These are phyloP conservation scores for Aspergillus sergii DNA, from an alignment of 2,329 filamentous ascomycete genomes.

Conservation along the genomic window DNA sequence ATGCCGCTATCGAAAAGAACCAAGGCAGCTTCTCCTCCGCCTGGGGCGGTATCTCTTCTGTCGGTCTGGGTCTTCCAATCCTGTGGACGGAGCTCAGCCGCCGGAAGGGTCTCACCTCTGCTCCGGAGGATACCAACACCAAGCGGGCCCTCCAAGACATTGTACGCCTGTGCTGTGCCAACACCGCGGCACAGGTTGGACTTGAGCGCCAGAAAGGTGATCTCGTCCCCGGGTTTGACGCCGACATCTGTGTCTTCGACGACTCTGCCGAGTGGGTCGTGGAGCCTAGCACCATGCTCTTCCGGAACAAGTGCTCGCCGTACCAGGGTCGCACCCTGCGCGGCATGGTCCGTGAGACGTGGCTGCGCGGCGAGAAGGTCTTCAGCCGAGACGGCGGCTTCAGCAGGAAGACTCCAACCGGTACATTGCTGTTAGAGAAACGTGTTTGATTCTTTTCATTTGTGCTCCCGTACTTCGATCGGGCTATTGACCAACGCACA, in stretches of 20 bases:
- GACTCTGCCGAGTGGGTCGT: slow-evolving; percentile 78
- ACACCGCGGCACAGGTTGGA: slow-evolving; percentile 87
- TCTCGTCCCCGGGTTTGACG: slow-evolving; percentile 78
- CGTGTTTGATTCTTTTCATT: slow-evolving; percentile 30
- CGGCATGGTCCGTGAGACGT: slow-evolving; percentile 82
- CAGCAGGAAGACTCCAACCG: slow-evolving; percentile 35
- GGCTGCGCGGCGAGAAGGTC: slow-evolving; percentile 76
- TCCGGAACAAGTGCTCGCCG: slow-evolving; percentile 88
- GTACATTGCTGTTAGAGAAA: slow-evolving; percentile 45
- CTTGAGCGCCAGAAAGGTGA: slow-evolving; percentile 80
- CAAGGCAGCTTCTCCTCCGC: slow-evolving; percentile 89
- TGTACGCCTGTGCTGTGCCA: slow-evolving; percentile 80
- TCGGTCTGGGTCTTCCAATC: slow-evolving; percentile 89
- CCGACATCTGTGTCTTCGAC: slow-evolving; percentile 90
- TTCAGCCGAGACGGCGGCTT: slow-evolving; percentile 65
- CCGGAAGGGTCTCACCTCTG: slow-evolving; percentile 53
- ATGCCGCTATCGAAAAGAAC: slow-evolving; percentile 38
- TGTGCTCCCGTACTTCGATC: slow-evolving; percentile 10
- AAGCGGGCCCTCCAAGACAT: slow-evolving; percentile 71
- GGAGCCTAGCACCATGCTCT: slow-evolving; percentile 78
- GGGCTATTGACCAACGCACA: slow-evolving; percentile 15
- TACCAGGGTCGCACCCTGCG: slow-evolving; percentile 80
- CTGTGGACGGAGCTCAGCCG: slow-evolving; percentile 76
- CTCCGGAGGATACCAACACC: slow-evolving; percentile 42
- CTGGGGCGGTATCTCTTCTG: slow-evolving; percentile 94